Conservation (phyloP, 768 basidiomycete species). For the Trametes meyenii region DNA sequence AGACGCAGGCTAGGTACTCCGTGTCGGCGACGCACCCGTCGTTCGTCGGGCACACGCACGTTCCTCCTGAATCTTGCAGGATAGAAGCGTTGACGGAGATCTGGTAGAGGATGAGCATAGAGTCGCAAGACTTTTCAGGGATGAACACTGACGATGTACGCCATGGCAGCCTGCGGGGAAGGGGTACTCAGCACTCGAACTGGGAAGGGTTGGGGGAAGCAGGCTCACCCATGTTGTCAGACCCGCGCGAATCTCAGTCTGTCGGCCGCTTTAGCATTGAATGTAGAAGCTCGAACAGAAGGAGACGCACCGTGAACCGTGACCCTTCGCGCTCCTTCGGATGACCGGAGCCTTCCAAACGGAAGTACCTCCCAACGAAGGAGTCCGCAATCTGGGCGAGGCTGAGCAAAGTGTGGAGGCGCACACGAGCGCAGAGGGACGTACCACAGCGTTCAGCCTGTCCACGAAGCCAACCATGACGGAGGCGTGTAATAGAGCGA, state of each 20-base stretch:
- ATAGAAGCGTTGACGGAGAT: constrained; percentile 88
- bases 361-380: constrained; percentile 37
- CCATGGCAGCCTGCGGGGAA: constrained; percentile 67
- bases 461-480: constrained; percentile 27
- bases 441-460: constrained; percentile 30
- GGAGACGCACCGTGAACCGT: constrained; percentile 35
- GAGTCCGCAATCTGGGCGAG: constrained; percentile 34
- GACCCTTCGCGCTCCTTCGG: constrained; percentile 37
- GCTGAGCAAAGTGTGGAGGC: not conserved
- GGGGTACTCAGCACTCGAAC: not conserved
- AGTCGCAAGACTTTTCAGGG: not conserved
- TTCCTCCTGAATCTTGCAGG: constrained; percentile 74
- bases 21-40: constrained; percentile 58
- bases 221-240: constrained; percentile 78
- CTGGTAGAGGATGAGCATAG: constrained; percentile 36
- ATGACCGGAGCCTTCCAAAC: constrained; percentile 39
- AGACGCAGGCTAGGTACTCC: constrained; percentile 57
- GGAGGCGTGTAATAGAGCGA: not conserved
- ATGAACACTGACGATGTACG: constrained; percentile 65
- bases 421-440: not conserved
- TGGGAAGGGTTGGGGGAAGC: not conserved
- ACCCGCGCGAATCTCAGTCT: constrained; percentile 82
- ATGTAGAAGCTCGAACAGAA: not conserved
- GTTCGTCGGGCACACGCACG: constrained; percentile 70
- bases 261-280: not conserved